Evolutionary conservation across 1,284 basidiomycete species (phyloP).

Genomic region (Puccinia polysora): DNA sequence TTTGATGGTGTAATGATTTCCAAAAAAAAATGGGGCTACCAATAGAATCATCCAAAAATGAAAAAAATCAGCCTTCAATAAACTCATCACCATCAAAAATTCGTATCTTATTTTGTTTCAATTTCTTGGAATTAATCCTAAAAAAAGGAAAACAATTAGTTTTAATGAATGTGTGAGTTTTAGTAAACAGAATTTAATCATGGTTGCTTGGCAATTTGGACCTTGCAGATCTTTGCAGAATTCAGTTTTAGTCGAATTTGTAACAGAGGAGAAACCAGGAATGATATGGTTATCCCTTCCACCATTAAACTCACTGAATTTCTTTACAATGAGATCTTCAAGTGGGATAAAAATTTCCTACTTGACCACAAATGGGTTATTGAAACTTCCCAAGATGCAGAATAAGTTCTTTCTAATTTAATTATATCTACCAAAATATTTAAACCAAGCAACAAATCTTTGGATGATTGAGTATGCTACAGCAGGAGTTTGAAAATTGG

Average conservation of each 20-base stretch:
- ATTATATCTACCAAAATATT: slow-evolving; percentile 80
- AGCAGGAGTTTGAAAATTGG: slow-evolving; percentile 96
- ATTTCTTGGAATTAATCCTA: no score
- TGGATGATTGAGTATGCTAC: slow-evolving; percentile 94
- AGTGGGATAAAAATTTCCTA: slow-evolving; percentile 98
- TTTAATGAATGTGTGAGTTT: no score
- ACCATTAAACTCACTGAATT: slow-evolving; percentile 87
- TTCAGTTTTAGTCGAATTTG: slow-evolving; percentile 78
- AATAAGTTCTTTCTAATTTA: slow-evolving; percentile 94
- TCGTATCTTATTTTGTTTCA: no score
- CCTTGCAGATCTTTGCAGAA: slow-evolving; percentile 78
- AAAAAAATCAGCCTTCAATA: no score
- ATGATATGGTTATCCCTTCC: slow-evolving; percentile 98
- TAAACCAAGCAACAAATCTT: slow-evolving; percentile 84
- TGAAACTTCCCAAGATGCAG: slow-evolving; percentile 94
- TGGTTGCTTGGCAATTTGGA: no score
- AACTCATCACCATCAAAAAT: no score
- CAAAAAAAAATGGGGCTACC: no score
- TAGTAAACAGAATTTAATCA: no score
- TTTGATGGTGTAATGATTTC: no score
- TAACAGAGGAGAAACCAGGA: slow-evolving; percentile 90
- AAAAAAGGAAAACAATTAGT: neutral
- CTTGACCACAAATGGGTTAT: slow-evolving; percentile 95
- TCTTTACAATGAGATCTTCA: slow-evolving; percentile 88
- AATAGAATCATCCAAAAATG: no score